These are phyloP conservation scores for Phaseolus lunatus DNA, from an alignment of 306 rosid genomes.

Conservation along the genomic window DNA sequence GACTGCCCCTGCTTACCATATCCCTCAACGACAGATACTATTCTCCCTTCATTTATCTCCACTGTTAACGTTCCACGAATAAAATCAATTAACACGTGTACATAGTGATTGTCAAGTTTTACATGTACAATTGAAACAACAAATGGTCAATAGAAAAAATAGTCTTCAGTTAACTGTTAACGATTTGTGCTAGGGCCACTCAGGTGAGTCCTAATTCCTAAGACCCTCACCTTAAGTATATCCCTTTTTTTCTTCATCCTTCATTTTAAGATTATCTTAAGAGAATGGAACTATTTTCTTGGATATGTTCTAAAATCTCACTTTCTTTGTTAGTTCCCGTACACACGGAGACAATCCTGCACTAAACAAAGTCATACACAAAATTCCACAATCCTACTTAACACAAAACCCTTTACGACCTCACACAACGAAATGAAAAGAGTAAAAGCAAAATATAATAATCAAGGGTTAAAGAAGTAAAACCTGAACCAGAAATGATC, in stretches of 20 bases:
- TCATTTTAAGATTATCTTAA: background rate
- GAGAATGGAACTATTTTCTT: background rate
- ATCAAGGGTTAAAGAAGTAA: constrained; percentile 35
- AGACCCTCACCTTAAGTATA: background rate
- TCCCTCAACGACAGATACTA: constrained; percentile 66
- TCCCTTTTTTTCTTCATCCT: background rate
- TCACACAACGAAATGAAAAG: background rate
- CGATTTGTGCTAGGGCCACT: background rate
- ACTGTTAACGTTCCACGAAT: constrained; percentile 57
- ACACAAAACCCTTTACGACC: background rate
- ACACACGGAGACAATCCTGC: background rate
- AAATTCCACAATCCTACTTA: background rate
- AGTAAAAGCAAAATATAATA: background rate
- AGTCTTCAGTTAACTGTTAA: background rate
- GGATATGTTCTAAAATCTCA: background rate
- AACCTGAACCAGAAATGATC: constrained; percentile 86
- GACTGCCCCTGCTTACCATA: constrained; percentile 54
- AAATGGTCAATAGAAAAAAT: constrained; percentile 25
- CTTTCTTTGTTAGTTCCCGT: background rate
- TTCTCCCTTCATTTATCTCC: constrained; percentile 82
- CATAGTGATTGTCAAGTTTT: background rate
- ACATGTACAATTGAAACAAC: constrained; percentile 13
- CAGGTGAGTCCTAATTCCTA: background rate
- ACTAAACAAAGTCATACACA: background rate
- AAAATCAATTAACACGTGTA: constrained; percentile 24